Percentiles rank a stretch among this genome's conserved stretches.
Evolutionary conservation across 768 basidiomycete species (phyloP).

Genomic region (Chalciporus chontae): DNA sequence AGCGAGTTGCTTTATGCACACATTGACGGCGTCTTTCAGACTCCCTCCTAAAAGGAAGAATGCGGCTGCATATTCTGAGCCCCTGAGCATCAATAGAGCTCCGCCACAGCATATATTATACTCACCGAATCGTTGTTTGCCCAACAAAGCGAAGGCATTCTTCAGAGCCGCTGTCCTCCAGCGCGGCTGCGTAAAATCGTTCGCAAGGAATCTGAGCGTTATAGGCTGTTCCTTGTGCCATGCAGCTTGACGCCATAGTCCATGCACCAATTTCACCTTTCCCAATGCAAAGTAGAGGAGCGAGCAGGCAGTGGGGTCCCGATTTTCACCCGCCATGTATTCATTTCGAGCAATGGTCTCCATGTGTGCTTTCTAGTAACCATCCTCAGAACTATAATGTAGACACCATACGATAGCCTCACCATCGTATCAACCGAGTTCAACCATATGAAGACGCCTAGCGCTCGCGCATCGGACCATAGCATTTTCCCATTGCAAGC

Average conservation of each 20-base stretch:
- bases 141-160: slow-evolving; percentile 89
- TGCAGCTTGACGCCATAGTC: slow-evolving; percentile 91
- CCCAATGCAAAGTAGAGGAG: slow-evolving; percentile 94
- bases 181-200: slow-evolving; percentile 79
- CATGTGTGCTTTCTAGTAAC: slow-evolving; percentile 68
- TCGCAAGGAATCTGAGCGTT: slow-evolving; percentile 90
- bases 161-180: slow-evolving; percentile 95
- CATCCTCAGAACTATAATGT: not conserved
- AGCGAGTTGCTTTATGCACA: slow-evolving; percentile 81
- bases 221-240: slow-evolving; percentile 87
- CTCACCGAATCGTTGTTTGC: slow-evolving; percentile 90
- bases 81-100: slow-evolving; percentile 4
- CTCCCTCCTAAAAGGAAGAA: slow-evolving; percentile 93
- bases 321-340: slow-evolving; percentile 82
- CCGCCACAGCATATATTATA: slow-evolving; percentile 1
- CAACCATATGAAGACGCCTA: slow-evolving; percentile 89
- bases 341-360: slow-evolving; percentile 90
- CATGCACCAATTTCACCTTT: slow-evolving; percentile 88
- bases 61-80: slow-evolving; percentile 93
- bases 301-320: slow-evolving; percentile 87
- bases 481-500: slow-evolving; percentile 83
- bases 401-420: slow-evolving; percentile 24
- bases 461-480: slow-evolving; percentile 83
- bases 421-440: slow-evolving; percentile 78
- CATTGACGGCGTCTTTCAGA: slow-evolving; percentile 86